Evolutionary conservation across 441 rosid species (phyloP).

Genomic region (Raphanus hybrid): DNA sequence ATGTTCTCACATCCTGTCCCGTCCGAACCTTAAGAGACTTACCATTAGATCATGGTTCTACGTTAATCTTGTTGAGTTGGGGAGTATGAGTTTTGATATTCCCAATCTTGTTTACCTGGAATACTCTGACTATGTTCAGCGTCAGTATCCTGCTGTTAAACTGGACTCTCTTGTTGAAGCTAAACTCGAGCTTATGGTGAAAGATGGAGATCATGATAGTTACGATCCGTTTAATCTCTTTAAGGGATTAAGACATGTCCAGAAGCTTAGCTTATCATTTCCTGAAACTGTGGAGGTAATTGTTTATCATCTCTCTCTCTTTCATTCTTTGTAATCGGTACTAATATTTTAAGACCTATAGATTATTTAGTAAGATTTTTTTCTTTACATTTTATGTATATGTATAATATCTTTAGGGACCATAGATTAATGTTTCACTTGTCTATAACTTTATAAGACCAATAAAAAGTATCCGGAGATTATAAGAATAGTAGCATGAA

Average conservation of each 20-base stretch:
- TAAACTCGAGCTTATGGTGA: background rate
- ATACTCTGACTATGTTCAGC: too few relatives aligned
- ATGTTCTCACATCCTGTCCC: background rate
- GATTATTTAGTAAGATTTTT: too few relatives aligned
- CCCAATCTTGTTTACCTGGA: background rate
- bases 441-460: too few relatives aligned
- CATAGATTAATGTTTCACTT: too few relatives aligned
- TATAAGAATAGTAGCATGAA: background rate
- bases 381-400: too few relatives aligned
- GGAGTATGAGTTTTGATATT: background rate
- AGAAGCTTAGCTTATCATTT: background rate
- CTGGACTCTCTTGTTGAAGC: background rate
- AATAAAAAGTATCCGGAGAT: too few relatives aligned
- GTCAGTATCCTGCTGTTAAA: background rate
- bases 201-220: background rate
- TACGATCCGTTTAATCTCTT: background rate
- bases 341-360: too few relatives aligned
- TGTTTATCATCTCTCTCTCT: background rate
- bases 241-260: background rate
- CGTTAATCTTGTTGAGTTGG: background rate
- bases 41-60: background rate
- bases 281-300: background rate
- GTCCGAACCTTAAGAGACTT: background rate
- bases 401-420: too few relatives aligned
- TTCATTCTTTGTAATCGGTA: too few relatives aligned